These are phyloP conservation scores for Plasmodium gallinaceum DNA, from an alignment of 169 alveolate genomes.

Conservation along the genomic window DNA sequence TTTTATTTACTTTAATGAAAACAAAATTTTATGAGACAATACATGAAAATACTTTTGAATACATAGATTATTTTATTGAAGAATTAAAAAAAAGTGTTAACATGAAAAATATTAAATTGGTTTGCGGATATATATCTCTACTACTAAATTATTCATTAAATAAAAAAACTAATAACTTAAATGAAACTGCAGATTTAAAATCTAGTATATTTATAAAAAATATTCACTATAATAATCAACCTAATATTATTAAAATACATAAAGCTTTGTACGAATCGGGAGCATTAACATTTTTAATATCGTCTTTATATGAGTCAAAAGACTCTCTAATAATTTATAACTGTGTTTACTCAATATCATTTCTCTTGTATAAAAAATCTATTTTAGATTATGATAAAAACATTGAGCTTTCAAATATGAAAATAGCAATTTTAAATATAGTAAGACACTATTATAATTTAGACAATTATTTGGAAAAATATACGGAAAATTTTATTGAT, in stretches of 20 bases:
- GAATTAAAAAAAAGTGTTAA: slow-evolving; percentile 72
- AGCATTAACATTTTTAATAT: slow-evolving; percentile 75
- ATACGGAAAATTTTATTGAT: slow-evolving; percentile 77
- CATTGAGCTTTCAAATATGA: slow-evolving; percentile 76
- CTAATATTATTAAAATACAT: slow-evolving; percentile 76
- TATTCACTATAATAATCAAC: slow-evolving; percentile 77
- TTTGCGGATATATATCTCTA: slow-evolving; percentile 77
- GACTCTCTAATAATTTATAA: slow-evolving; percentile 77
- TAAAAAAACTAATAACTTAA: slow-evolving; percentile 76
- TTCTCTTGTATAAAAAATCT: slow-evolving; percentile 74
- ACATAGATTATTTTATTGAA: slow-evolving; percentile 75
- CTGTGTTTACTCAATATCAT: slow-evolving; percentile 75
- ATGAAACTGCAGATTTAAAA: slow-evolving; percentile 77
- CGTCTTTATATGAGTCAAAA: slow-evolving; percentile 75
- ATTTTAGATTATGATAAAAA: slow-evolving; percentile 76
- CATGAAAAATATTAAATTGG: slow-evolving; percentile 75
- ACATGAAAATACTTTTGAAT: slow-evolving; percentile 78
- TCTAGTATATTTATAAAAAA: slow-evolving; percentile 77
- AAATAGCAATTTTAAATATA: slow-evolving; percentile 77
- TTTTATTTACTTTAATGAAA: slow-evolving; percentile 75
- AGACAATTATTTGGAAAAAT: slow-evolving; percentile 74
- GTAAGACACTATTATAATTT: slow-evolving; percentile 77
- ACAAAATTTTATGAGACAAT: slow-evolving; percentile 75
- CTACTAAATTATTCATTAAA: slow-evolving; percentile 74
- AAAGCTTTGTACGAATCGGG: slow-evolving; percentile 79